These are phyloP conservation scores for Iris macrosiphon DNA, from an alignment of 106 monocot genomes.

Conservation along the genomic window DNA sequence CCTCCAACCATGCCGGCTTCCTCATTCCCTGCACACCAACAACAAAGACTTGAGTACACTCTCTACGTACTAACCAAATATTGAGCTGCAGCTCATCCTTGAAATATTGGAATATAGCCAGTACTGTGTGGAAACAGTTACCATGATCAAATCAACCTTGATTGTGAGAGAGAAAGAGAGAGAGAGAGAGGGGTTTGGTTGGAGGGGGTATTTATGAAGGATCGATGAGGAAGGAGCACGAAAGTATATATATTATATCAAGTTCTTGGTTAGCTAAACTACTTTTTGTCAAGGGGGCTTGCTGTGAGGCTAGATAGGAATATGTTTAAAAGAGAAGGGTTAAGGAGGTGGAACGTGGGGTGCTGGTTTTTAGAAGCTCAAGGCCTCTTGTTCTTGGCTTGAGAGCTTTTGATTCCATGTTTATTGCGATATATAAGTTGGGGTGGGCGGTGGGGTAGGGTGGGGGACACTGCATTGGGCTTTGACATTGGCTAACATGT, in stretches of 20 bases:
- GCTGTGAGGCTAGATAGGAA: conserved; percentile 5
- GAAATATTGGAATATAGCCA: background rate
- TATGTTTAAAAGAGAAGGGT: too few relatives aligned
- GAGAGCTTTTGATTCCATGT: conserved; percentile 18
- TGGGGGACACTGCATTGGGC: conserved; percentile 3
- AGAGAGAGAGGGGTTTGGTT: conserved; percentile 5
- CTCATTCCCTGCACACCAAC: conserved; percentile 22
- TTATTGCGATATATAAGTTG: background rate
- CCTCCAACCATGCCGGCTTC: conserved; percentile 83
- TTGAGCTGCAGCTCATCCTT: background rate
- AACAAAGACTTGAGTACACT: background rate
- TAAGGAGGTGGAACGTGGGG: conserved; percentile 41
- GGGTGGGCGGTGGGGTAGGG: background rate
- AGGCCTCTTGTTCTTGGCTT: conserved; percentile 12
- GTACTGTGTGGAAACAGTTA: background rate
- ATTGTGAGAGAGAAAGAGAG: background rate
- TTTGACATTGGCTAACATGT: conserved; percentile 17
- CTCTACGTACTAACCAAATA: background rate
- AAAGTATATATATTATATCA: conserved; percentile 4
- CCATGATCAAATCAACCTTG: conserved; percentile 3
- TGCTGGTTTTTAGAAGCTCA: conserved; percentile 20
- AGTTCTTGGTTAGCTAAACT: conserved; percentile 11
- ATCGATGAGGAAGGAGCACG: conserved; percentile 6
- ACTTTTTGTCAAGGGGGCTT: conserved; percentile 11
- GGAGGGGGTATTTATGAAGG: conserved; percentile 22